These are phyloP conservation scores for Cystobasidium ongulense DNA, from an alignment of 768 basidiomycete genomes.

Conservation along the genomic window DNA sequence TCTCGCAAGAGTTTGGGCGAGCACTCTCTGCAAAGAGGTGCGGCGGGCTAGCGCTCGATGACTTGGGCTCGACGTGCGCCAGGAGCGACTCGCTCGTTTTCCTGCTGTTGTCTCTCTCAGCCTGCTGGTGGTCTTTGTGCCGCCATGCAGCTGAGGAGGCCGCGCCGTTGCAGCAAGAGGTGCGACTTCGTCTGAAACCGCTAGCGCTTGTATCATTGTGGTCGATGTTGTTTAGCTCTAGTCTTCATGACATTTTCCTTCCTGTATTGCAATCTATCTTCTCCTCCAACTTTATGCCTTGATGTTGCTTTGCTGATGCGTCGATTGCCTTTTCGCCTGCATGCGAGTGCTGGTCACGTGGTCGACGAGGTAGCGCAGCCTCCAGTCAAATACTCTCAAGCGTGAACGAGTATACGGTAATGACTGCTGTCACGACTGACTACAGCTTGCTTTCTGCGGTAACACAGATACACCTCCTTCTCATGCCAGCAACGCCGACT, in stretches of 20 bases:
- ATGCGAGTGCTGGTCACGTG: too few species aligned
- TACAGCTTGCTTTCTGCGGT: too few species aligned
- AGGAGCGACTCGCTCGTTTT: neutral
- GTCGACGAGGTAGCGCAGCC: too few species aligned
- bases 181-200: slow-evolving; percentile 15
- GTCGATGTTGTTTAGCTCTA: neutral
- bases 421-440: too few species aligned
- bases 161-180: slow-evolving; percentile 13
- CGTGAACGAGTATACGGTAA: too few species aligned
- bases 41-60: slow-evolving; percentile 9
- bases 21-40: neutral
- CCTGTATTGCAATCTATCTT: neutral
- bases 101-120: slow-evolving; percentile 3
- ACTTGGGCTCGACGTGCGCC: slow-evolving; percentile 25
- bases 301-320: too few species aligned
- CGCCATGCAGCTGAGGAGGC: neutral
- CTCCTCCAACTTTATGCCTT: too few species aligned
- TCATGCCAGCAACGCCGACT: too few species aligned
- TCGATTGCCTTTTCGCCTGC: too few species aligned
- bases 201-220: neutral
- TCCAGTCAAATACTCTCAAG: too few species aligned
- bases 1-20: neutral
- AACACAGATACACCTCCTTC: too few species aligned
- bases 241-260: neutral
- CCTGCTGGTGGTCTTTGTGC: neutral